Evolutionary conservation across 108 stramenopile species (phyloP).

Genomic region (Stephanodiscus minutulus): DNA sequence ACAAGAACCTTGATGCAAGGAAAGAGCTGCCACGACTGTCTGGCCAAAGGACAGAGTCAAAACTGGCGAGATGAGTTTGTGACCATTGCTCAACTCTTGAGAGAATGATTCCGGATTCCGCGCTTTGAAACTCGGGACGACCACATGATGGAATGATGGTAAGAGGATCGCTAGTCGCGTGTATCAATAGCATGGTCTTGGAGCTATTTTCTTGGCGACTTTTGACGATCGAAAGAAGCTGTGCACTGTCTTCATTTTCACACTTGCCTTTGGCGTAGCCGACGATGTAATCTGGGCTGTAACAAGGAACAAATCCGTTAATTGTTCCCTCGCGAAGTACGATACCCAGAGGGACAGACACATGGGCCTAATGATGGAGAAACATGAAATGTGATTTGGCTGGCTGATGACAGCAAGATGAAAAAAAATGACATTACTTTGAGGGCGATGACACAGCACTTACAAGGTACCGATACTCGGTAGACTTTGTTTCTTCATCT

Average conservation of each 20-base stretch:
- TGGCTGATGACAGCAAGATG: not conserved
- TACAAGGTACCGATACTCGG: conserved; percentile 58
- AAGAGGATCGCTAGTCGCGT: conserved; percentile 20
- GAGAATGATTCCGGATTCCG: not conserved
- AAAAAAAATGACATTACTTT: not conserved
- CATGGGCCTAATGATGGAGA: conserved; percentile 34
- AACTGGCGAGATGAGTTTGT: conserved; percentile 1
- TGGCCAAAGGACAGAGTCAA: conserved; percentile 37
- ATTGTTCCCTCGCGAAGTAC: conserved; percentile 58
- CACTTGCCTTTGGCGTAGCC: conserved; percentile 53
- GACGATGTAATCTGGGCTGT: conserved; percentile 54
- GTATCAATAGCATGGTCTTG: conserved; percentile 18
- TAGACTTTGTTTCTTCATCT: conserved; percentile 47
- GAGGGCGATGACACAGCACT: not conserved
- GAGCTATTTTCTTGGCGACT: not conserved
- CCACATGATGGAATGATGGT: conserved; percentile 14
- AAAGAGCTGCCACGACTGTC: conserved; percentile 26
- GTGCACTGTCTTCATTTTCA: not conserved
- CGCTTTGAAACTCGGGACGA: conserved; percentile 26
- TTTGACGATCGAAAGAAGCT: too few relatives aligned
- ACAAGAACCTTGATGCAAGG: conserved; percentile 51
- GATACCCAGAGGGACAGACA: conserved; percentile 59
- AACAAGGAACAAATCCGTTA: conserved; percentile 65
- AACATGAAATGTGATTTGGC: too few relatives aligned
- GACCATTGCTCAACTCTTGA: conserved; percentile 21